Evolutionary conservation across 1,284 basidiomycete species (phyloP), one percentile per base, ranked within the genome.

Genomic region (Leccinum pallidistipes): DNA sequence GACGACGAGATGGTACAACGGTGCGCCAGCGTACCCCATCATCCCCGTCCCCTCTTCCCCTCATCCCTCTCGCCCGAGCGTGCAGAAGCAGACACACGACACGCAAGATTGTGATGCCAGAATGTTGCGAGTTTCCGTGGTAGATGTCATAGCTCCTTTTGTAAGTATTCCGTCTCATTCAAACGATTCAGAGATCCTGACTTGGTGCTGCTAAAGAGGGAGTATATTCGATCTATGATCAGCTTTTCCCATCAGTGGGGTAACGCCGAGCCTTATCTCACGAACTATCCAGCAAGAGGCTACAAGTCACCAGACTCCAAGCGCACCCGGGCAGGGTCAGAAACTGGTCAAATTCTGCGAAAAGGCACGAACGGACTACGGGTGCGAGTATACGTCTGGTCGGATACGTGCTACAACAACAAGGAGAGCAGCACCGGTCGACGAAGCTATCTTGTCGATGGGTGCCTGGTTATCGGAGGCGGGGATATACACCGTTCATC

Each of bases 391-490:
- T 29, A 73, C 18, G 69, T 63, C 36, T 71, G 71, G 71, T n/a
- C 69, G 31, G 70, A 73, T 34, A 73, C 66, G 2, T 73, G 69
- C 55, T 70, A 71, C 57, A 70, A 73, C 55, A 71, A 70, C 55
- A 73, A 68, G 58, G 71, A 70, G 32, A 71, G 50, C 14, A 67
- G 63, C 55, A 18, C 70, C 0, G 69, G 55, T 70, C 38, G 69
- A 71, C 57, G 69, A 70, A 16, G 69, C 68, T 31, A 62, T 68
- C 56, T 32, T 67, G 14, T 73, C 69, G 10, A 69, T 61, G 58
- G 62, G 57, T 16, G 31, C 54, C 54, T 73, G 69, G 71, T 73
- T 67, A 55, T 61, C 61, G 14, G 62, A 69, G 51, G 69, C 69
- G 2, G 29, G 32, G 16, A n/a, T 73, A 49, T 71, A 69, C 47